Percentiles rank a stretch among this genome's conserved stretches.
Evolutionary conservation across 148 eudicot species (phyloP).

Genomic region (Diospyros lotus): DNA sequence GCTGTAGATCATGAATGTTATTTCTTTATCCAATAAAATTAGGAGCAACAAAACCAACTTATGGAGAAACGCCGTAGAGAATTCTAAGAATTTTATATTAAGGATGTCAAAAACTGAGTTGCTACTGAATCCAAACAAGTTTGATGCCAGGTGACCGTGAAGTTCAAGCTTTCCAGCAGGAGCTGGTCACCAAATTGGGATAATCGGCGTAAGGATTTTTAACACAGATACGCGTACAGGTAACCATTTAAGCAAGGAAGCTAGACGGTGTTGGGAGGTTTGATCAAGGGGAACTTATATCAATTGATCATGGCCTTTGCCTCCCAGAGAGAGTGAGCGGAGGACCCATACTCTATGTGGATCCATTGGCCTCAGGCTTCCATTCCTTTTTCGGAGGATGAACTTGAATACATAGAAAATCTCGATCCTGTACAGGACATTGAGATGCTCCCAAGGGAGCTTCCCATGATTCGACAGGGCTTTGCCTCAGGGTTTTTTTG

Average conservation of each 20-base stretch:
- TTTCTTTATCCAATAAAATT: too few species aligned
- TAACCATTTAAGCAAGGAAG: constrained; percentile 78
- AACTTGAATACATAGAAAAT: constrained; percentile 66
- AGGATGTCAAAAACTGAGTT: too few species aligned
- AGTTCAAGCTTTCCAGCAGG: constrained; percentile 86
- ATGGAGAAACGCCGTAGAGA: too few species aligned
- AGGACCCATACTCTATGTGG: constrained; percentile 98
- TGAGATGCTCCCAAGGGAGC: constrained; percentile 73
- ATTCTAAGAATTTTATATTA: too few species aligned
- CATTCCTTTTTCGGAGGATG: constrained; percentile 89
- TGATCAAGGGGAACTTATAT: constrained; percentile 86
- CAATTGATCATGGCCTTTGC: constrained; percentile 97
- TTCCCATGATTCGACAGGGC: constrained; percentile 90
- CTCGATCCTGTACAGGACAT: constrained; percentile 70
- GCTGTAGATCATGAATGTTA: too few species aligned
- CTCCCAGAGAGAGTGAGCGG: constrained; percentile 72
- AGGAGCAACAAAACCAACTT: too few species aligned
- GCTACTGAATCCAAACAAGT: constrained; percentile 1
- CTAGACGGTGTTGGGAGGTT: constrained; percentile 67
- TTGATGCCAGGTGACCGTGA: constrained; percentile 91
- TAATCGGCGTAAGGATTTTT: constrained; percentile 80
- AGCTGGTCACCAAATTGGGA: constrained; percentile 89
- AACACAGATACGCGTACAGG: constrained; percentile 96
- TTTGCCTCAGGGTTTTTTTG: constrained; percentile 65
- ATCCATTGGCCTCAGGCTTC: constrained; percentile 99